Evolutionary conservation across 441 rosid genomes (phyloP).

Genomic region (Populus hybrid): DNA sequence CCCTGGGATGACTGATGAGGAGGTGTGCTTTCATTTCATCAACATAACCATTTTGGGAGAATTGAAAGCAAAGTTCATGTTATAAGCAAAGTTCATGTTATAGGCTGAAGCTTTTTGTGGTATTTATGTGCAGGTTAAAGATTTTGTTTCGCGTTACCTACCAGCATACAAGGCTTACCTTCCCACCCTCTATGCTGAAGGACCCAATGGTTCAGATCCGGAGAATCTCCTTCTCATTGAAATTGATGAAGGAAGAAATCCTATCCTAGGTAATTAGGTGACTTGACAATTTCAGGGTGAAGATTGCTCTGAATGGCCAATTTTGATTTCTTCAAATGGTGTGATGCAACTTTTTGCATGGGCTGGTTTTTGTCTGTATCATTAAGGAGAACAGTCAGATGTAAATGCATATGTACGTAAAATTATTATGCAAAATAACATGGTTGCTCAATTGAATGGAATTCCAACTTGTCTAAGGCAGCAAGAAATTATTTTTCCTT

Average conservation of each 20-base stretch:
- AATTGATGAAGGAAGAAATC: slow-evolving; percentile 85
- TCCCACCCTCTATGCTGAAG: slow-evolving; percentile 73
- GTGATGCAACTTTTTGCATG: neutral
- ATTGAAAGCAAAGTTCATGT: neutral
- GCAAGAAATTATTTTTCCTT: too few species aligned
- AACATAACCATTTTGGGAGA: neutral
- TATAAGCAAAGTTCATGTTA: neutral
- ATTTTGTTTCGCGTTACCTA: slow-evolving; percentile 87
- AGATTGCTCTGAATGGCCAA: slow-evolving; percentile 3
- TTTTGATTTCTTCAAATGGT: slow-evolving; percentile 18
- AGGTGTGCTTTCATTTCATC: slow-evolving; percentile 41
- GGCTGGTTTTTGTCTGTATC: neutral
- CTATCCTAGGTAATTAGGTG: slow-evolving; percentile 39
- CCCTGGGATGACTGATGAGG: slow-evolving; percentile 87
- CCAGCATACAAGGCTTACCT: slow-evolving; percentile 93
- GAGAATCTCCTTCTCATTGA: slow-evolving; percentile 57
- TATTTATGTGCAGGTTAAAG: slow-evolving; percentile 50
- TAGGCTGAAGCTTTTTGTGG: neutral
- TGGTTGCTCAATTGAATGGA: neutral
- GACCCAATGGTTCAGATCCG: slow-evolving; percentile 77
- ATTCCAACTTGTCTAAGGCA: neutral
- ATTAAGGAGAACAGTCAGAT: neutral
- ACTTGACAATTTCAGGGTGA: neutral
- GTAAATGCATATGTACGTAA: slow-evolving; percentile 10
- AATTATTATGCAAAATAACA: neutral